Evolutionary conservation across 2,329 filamentous ascomycete genomes (phyloP).

Genomic region (Claviceps quebecensis): DNA sequence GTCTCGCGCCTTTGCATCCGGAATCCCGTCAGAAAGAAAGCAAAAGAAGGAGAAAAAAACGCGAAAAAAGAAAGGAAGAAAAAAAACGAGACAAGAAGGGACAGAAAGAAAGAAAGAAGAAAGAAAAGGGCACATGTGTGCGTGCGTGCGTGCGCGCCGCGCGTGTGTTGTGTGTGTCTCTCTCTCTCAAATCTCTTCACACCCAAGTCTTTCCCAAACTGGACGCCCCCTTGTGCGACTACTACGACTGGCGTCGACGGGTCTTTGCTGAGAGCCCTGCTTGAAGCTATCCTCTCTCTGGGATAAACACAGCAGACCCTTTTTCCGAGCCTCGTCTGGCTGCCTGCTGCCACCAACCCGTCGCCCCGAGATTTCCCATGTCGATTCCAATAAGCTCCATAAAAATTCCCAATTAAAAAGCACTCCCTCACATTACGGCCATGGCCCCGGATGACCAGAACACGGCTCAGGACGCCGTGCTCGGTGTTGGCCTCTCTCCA

Average conservation of each 20-base stretch:
- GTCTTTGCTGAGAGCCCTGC: not conserved
- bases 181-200: not conserved
- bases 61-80: not conserved
- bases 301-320: not conserved
- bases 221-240: constrained; percentile 6
- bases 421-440: constrained; percentile 5
- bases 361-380: constrained; percentile 13
- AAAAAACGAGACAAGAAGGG: not conserved
- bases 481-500: constrained; percentile 13
- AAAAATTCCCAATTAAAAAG: constrained; percentile 23
- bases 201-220: constrained; percentile 1
- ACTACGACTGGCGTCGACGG: not conserved
- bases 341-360: not conserved
- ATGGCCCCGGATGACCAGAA: constrained; percentile 16
- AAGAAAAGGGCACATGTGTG: not conserved
- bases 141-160: not conserved
- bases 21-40: constrained; percentile 2
- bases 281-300: constrained; percentile 1
- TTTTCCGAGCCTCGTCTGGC: constrained; percentile 1
- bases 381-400: constrained; percentile 20
- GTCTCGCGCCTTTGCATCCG: constrained; percentile 8
- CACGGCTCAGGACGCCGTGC: constrained; percentile 17
- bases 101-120: not conserved
- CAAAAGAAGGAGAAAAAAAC: not conserved
- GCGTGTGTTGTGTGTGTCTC: not conserved